Conservation (phyloP, 2,329 filamentous ascomycete genomes). For the Fusarium haematococcum region DNA sequence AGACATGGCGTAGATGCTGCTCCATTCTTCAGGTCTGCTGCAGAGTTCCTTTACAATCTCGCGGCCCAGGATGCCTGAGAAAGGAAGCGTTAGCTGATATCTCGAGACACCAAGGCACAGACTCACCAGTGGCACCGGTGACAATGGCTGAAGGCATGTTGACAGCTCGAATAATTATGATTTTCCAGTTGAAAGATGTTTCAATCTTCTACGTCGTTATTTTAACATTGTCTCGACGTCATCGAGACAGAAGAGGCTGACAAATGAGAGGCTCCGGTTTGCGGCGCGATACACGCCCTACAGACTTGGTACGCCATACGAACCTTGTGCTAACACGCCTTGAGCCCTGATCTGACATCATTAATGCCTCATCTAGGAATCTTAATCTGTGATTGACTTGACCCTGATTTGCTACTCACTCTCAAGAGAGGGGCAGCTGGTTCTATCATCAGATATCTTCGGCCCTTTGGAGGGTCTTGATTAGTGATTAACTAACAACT, state of each 20-base stretch:
- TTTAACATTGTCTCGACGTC: background rate
- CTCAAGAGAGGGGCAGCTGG: background rate
- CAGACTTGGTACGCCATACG: background rate
- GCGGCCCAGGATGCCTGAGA: conserved; percentile 3
- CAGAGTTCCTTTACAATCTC: conserved; percentile 10
- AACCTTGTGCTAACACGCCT: background rate
- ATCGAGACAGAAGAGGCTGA: background rate
- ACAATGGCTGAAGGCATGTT: background rate
- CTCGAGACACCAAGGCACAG: background rate
- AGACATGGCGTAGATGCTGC: conserved; percentile 2
- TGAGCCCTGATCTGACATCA: background rate
- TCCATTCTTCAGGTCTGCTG: conserved; percentile 4
- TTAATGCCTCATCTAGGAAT: background rate
- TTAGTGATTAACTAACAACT: background rate
- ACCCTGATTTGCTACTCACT: background rate
- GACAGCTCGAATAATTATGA: too few relatives aligned
- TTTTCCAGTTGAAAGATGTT: too few relatives aligned
- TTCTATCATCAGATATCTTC: background rate
- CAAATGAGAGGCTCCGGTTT: background rate
- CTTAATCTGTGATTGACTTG: background rate
- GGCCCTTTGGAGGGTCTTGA: background rate
- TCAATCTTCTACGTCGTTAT: too few relatives aligned
- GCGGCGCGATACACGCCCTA: background rate
- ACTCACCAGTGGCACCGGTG: background rate
- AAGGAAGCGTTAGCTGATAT: background rate